Base-by-base conservation (phyloP, 805 yeast species). In the Candida golubevii region DNA sequence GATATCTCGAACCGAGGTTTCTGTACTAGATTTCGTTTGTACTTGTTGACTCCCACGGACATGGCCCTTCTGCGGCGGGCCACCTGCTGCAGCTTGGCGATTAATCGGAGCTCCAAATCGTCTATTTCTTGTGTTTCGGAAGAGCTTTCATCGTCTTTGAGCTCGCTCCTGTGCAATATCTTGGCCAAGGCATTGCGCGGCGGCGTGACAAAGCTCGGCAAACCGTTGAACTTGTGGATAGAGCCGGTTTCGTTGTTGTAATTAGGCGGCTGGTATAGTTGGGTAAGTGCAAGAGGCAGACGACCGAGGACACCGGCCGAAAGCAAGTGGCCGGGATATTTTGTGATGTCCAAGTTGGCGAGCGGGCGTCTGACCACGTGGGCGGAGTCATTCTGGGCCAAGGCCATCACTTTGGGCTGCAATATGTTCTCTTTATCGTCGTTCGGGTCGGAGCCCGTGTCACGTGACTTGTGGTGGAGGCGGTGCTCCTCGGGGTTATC, bases 401-500 rank as follows among this genome's bases (percentile, higher is more conserved):
- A 29, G 31, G 37, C 40, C 46, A 40, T 26, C n/a, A 46, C 51
- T 38, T 59, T 59, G 8, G 72, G 71, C 50, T 63, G 71, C 47
- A 67, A 57, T 36, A 67, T 60, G 50, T 71, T 71, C 48, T 71
- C 75, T 56, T 71, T 73, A 50, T 71, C 73, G 43, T 59, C 58
- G 47, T 64, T 62, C 38, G 36, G 29, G 31, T 31, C 10, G 27
- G 41, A 41, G 26, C 40, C 37, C 5, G n/a, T 11, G 33, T 10
- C 36, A 33, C 43, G 35, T 28, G 44, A 44, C 41, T 44, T 41
- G 41, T 51, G 55, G 47, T 45, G 43, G 33, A 38, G 41, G 29
- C 39, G 43, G 35, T 45, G 36, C 29, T 51, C 52, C 28, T 43
- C 52, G 4, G 49, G 46, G 2, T 44, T 44, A 33, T 54, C 57